Evolutionary conservation across 164 flowering plant genomes (phyloP).

Genomic region (Nymphaea thermarum): DNA sequence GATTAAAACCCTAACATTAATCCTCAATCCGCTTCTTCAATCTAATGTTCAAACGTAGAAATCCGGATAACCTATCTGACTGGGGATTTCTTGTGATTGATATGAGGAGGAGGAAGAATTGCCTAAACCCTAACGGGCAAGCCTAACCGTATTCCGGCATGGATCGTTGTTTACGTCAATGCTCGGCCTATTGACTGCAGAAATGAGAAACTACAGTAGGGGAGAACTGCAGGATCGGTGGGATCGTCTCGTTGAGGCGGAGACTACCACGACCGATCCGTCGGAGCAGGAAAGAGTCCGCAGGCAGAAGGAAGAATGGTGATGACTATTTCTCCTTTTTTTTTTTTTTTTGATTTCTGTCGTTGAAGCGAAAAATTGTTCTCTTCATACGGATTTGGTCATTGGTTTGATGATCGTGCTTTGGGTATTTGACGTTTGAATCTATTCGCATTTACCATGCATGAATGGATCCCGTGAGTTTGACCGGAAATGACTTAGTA

Average conservation of each 20-base stretch:
- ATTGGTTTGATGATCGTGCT: no score
- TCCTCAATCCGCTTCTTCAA: background rate
- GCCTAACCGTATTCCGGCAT: background rate
- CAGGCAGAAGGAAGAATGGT: conserved; percentile 63
- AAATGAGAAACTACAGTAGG: conserved; percentile 14
- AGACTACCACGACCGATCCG: conserved; percentile 18
- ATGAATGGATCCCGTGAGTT: no score
- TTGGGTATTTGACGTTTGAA: no score
- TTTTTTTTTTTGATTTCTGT: background rate
- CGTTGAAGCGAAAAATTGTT: no score
- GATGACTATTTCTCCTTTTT: background rate
- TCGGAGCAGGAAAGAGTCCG: conserved; percentile 25
- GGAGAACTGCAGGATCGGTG: conserved; percentile 53
- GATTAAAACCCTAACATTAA: background rate
- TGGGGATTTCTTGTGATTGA: background rate
- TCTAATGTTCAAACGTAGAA: background rate
- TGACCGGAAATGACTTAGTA: no score
- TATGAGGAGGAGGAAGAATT: background rate
- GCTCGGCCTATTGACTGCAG: background rate
- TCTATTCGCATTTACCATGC: no score
- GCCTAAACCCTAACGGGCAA: background rate
- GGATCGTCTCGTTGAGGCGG: conserved; percentile 55
- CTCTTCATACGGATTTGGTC: no score
- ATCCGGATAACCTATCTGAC: background rate
- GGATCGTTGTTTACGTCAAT: background rate